A percentile compares a stretch with the other conserved stretches of the same genome.
Conservation (phyloP, 2,329 filamentous ascomycete genomes). For the Exutisphaerella laricina region DNA sequence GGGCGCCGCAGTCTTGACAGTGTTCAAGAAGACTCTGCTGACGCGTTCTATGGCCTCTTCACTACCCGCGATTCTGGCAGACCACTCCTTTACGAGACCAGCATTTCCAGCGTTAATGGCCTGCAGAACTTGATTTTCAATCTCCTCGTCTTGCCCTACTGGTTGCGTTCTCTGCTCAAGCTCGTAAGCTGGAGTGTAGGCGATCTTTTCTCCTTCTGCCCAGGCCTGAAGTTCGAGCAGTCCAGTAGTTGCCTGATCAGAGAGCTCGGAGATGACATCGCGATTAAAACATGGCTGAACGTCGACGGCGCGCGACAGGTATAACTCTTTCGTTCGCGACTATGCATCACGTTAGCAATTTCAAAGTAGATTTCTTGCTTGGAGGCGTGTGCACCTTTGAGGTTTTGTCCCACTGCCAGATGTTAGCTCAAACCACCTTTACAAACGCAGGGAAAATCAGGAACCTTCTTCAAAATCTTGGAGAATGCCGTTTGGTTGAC, state of each 20-base stretch:
- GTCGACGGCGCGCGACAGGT: slow-evolving; percentile 90
- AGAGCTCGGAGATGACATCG: slow-evolving; percentile 91
- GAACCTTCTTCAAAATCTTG: slow-evolving; percentile 92
- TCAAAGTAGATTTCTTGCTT: slow-evolving; percentile 5
- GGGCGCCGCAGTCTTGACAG: slow-evolving; percentile 77
- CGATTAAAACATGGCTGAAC: slow-evolving; percentile 98
- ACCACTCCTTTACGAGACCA: slow-evolving; percentile 70
- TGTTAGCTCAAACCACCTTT: slow-evolving; percentile 34
- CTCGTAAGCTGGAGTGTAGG: slow-evolving; percentile 45
- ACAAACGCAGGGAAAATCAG: slow-evolving; percentile 19
- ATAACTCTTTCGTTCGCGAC: slow-evolving; percentile 96
- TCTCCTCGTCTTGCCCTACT: slow-evolving; percentile 74
- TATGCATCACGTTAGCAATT: slow-evolving; percentile 36
- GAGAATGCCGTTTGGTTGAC: slow-evolving; percentile 97
- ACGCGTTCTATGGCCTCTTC: slow-evolving; percentile 66
- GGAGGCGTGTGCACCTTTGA: slow-evolving; percentile 61
- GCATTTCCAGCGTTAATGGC: slow-evolving; percentile 78
- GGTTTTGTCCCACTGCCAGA: slow-evolving; percentile 84
- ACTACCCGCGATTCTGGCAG: slow-evolving; percentile 62
- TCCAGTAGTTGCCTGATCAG: slow-evolving; percentile 95
- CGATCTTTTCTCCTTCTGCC: slow-evolving; percentile 93
- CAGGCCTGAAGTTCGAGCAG: slow-evolving; percentile 90
- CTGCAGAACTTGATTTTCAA: slow-evolving; percentile 81
- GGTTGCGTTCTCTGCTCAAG: slow-evolving; percentile 34
- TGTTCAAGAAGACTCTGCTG: slow-evolving; percentile 83